A percentile compares a stretch with the other conserved stretches of the same genome.
phyloP scores from a whole-genome alignment of 2,329 filamentous ascomycete genomes.

The Plenodomus lindquistii region DNA sequence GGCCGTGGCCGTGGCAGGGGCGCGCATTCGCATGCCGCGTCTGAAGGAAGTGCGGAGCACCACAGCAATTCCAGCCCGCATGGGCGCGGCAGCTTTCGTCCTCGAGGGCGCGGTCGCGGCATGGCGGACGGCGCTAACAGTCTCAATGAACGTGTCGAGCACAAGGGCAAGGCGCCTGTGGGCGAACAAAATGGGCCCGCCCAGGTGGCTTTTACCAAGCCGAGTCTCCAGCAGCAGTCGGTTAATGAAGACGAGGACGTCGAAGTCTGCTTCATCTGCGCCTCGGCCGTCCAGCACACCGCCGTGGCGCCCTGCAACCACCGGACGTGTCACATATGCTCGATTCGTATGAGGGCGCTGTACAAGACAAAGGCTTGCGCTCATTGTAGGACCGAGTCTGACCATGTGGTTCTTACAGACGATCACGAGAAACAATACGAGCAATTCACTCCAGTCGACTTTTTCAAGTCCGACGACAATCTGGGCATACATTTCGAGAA shows the following conservation, averaged over 20 bases:
- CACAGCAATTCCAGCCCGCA: conserved; percentile 23
- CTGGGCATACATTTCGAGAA: conserved; percentile 91
- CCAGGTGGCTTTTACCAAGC: conserved; percentile 3
- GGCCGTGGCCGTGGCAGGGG: conserved; percentile 40
- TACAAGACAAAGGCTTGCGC: conserved; percentile 97
- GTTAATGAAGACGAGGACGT: conserved; percentile 51
- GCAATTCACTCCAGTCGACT: conserved; percentile 75
- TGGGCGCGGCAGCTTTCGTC: conserved; percentile 39
- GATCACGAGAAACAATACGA: conserved; percentile 79
- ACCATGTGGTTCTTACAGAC: conserved; percentile 91
- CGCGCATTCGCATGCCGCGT: conserved; percentile 1
- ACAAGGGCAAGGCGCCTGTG: conserved; percentile 35
- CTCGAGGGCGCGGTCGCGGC: conserved; percentile 36
- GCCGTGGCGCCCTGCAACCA: conserved; percentile 95
- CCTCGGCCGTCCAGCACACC: conserved; percentile 83
- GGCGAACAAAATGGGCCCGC: conserved; percentile 9
- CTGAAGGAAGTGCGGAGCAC: background rate
- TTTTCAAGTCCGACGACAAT: conserved; percentile 78
- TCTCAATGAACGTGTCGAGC: conserved; percentile 25
- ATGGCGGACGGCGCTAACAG: conserved; percentile 39
- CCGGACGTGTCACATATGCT: conserved; percentile 94
- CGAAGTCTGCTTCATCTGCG: conserved; percentile 96
- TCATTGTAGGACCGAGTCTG: conserved; percentile 83
- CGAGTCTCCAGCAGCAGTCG: conserved; percentile 3
- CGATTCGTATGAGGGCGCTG: conserved; percentile 83